These are phyloP conservation scores for Datura wrightii DNA, from an alignment of 257 asterid species.

Conservation along the genomic window DNA sequence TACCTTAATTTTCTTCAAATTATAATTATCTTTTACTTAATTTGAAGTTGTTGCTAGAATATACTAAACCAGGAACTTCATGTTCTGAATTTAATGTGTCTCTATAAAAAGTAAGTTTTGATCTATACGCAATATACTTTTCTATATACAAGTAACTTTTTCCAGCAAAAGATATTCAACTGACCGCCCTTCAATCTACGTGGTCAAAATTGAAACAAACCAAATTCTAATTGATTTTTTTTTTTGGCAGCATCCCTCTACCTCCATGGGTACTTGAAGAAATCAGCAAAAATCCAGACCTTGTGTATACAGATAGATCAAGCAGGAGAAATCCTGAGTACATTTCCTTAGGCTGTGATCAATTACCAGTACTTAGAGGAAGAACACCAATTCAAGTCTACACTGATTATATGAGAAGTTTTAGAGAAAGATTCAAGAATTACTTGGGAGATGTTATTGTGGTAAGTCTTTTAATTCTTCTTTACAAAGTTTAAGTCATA, in stretches of 20 bases:
- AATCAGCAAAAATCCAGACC: slow-evolving; percentile 84
- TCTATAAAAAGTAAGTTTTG: neutral
- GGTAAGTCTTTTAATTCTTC: slow-evolving; percentile 47
- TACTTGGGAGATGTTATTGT: slow-evolving; percentile 72
- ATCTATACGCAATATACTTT: neutral
- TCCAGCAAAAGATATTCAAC: neutral
- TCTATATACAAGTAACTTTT: neutral
- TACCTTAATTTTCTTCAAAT: too few species aligned
- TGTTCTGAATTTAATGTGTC: neutral
- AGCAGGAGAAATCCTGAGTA: slow-evolving; percentile 94
- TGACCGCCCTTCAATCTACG: neutral
- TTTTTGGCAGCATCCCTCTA: slow-evolving; percentile 74
- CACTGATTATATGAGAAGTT: slow-evolving; percentile 81
- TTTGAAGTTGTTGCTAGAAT: too few species aligned
- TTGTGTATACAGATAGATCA: slow-evolving; percentile 82
- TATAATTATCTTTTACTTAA: too few species aligned
- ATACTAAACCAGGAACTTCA: neutral
- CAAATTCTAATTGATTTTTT: slow-evolving; percentile 26
- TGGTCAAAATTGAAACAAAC: neutral
- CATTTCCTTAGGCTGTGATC: slow-evolving; percentile 84
- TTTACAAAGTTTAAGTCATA: neutral
- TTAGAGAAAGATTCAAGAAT: slow-evolving; percentile 70
- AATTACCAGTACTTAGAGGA: slow-evolving; percentile 80
- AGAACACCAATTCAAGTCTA: slow-evolving; percentile 95
- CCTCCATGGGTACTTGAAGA: slow-evolving; percentile 99